These are phyloP conservation scores for Fagopyrum tataricum DNA, from an alignment of 148 eudicot species.

Conservation along the genomic window DNA sequence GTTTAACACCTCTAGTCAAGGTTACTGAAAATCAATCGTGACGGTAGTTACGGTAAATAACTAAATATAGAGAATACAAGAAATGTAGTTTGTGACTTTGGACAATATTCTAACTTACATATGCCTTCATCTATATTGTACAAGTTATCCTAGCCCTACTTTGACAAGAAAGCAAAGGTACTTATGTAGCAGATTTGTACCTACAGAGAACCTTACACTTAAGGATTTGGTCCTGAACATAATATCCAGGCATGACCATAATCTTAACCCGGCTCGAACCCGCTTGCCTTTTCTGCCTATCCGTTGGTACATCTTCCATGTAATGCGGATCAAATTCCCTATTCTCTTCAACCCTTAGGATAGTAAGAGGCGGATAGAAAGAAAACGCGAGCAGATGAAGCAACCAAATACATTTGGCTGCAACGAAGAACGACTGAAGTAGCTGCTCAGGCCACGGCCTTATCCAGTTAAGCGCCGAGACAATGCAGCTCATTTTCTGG, in stretches of 20 bases:
- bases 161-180: background rate
- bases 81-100: too few relatives aligned
- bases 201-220: constrained; percentile 92
- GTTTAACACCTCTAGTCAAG: too few relatives aligned
- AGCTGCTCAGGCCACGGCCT: constrained; percentile 88
- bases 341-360: constrained; percentile 80
- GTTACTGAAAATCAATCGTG: too few relatives aligned
- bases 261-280: constrained; percentile 61
- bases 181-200: constrained; percentile 31
- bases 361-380: constrained; percentile 51
- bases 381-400: constrained; percentile 89
- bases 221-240: constrained; percentile 70
- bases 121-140: background rate
- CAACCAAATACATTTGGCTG: constrained; percentile 90
- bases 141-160: background rate
- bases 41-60: too few relatives aligned
- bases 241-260: constrained; percentile 95
- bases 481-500: constrained; percentile 74
- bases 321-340: constrained; percentile 51
- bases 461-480: constrained; percentile 56
- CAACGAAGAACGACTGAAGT: constrained; percentile 80
- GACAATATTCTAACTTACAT: too few relatives aligned
- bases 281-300: constrained; percentile 34
- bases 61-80: too few relatives aligned
- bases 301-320: constrained; percentile 77